A percentile compares a stretch with the other conserved stretches of the same genome.
Conservation (phyloP, 192 early-diverging fungal genomes). For the Diversispora eburnea region DNA sequence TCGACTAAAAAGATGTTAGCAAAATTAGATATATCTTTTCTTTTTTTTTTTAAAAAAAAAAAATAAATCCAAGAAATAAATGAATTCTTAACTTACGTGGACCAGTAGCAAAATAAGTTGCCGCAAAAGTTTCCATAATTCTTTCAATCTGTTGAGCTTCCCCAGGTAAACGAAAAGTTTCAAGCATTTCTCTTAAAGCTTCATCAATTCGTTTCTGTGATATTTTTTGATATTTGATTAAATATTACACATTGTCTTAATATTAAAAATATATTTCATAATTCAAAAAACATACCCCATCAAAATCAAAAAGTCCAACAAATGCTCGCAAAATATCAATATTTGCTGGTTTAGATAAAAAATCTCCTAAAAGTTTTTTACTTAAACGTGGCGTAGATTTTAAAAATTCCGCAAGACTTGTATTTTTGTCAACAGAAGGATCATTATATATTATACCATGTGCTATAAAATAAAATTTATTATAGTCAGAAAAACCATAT, state of each 20-base stretch:
- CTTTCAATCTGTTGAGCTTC: slow-evolving; percentile 98
- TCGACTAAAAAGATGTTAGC: slow-evolving; percentile 39
- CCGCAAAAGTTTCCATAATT: slow-evolving; percentile 88
- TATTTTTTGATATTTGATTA: slow-evolving; percentile 2
- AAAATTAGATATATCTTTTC: background rate
- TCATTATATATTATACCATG: slow-evolving; percentile 42
- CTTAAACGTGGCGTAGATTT: slow-evolving; percentile 78
- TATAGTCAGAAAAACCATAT: background rate
- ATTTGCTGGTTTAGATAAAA: slow-evolving; percentile 80
- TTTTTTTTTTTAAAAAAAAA: background rate
- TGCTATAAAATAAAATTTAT: slow-evolving; percentile 25
- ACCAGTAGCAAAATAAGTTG: slow-evolving; percentile 66
- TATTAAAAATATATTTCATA: background rate
- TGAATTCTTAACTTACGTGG: slow-evolving; percentile 7
- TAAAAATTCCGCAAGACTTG: slow-evolving; percentile 71
- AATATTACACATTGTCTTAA: background rate
- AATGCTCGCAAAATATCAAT: slow-evolving; percentile 81
- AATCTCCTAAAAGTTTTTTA: slow-evolving; percentile 87
- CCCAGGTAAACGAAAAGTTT: slow-evolving; percentile 92
- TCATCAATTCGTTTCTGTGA: slow-evolving; percentile 89
- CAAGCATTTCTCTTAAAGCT: slow-evolving; percentile 86
- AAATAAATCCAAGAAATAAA: background rate
- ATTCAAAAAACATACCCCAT: slow-evolving; percentile 51
- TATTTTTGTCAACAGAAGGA: slow-evolving; percentile 45
- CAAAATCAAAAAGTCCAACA: slow-evolving; percentile 83